Percentiles rank a stretch among this genome's conserved stretches.
Conservation (phyloP, 768 basidiomycete genomes). For the Pleurotus tuoliensis region DNA sequence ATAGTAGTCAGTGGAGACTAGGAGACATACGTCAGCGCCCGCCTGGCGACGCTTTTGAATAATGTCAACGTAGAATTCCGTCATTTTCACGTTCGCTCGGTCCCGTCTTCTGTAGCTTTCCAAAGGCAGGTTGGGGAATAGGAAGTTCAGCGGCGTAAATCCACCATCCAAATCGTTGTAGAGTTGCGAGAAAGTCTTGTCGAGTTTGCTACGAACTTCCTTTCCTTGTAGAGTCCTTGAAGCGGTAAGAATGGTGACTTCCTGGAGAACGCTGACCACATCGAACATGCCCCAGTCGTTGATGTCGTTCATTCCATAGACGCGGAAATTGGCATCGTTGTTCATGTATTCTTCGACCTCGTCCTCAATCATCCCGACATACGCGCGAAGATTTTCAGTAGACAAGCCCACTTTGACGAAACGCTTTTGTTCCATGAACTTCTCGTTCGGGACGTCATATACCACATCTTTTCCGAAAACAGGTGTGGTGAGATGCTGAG, state of each 20-base stretch:
- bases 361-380: slow-evolving; percentile 76
- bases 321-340: slow-evolving; percentile 58
- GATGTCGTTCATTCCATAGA: slow-evolving; percentile 59
- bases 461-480: slow-evolving; percentile 98
- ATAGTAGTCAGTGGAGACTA: neutral
- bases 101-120: slow-evolving; percentile 89
- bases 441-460: slow-evolving; percentile 93
- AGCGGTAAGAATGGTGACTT: slow-evolving; percentile 94
- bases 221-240: slow-evolving; percentile 90
- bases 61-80: slow-evolving; percentile 87
- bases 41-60: slow-evolving; percentile 67
- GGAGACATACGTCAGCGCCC: slow-evolving; percentile 33
- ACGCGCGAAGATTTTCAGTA: slow-evolving; percentile 84
- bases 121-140: slow-evolving; percentile 91
- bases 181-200: slow-evolving; percentile 80
- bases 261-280: slow-evolving; percentile 65
- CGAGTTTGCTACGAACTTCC: slow-evolving; percentile 76
- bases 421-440: slow-evolving; percentile 99
- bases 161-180: slow-evolving; percentile 93
- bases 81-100: slow-evolving; percentile 88
- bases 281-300: slow-evolving; percentile 82
- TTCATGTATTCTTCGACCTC: slow-evolving; percentile 71
- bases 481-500: slow-evolving; percentile 85
- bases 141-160: slow-evolving; percentile 92
- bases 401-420: slow-evolving; percentile 97